A percentile compares a stretch with the other conserved stretches of the same genome.
Evolutionary conservation across 768 basidiomycete species (phyloP).

Genomic region (Trametes gibbosa): DNA sequence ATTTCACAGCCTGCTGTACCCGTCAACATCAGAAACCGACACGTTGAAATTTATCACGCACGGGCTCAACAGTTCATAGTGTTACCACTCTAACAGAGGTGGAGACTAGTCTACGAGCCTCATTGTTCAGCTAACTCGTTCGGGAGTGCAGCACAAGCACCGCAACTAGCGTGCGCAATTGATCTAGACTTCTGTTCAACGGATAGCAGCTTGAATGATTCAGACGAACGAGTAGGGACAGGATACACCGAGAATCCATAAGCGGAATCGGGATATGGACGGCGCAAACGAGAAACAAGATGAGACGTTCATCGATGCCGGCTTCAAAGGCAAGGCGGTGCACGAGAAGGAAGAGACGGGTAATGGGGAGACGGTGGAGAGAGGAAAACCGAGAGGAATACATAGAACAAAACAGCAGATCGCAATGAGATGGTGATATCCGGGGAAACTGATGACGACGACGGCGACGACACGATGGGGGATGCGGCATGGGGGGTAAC

Average conservation of each 20-base stretch:
- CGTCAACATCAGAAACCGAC: too few species aligned
- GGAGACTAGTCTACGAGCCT: too few species aligned
- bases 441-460: conserved; percentile 4
- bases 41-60: too few species aligned
- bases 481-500: conserved; percentile 12
- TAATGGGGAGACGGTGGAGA: neutral
- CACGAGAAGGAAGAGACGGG: neutral
- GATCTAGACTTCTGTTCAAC: too few species aligned
- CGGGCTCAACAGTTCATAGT: too few species aligned
- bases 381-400: conserved; percentile 10
- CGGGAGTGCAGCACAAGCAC: too few species aligned
- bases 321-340: neutral
- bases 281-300: conserved; percentile 1
- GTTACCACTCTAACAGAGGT: too few species aligned
- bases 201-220: neutral
- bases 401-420: conserved; percentile 20
- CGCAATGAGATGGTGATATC: conserved; percentile 15
- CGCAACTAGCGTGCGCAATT: too few species aligned
- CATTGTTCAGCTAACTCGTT: too few species aligned
- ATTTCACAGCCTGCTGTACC: too few species aligned
- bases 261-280: neutral
- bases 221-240: conserved; percentile 1
- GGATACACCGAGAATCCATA: neutral
- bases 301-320: neutral
- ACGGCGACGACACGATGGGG: conserved; percentile 7